Evolutionary conservation across 345 rosid species (phyloP), one percentile per base, ranked within the genome.

Genomic region (Draba incana): DNA sequence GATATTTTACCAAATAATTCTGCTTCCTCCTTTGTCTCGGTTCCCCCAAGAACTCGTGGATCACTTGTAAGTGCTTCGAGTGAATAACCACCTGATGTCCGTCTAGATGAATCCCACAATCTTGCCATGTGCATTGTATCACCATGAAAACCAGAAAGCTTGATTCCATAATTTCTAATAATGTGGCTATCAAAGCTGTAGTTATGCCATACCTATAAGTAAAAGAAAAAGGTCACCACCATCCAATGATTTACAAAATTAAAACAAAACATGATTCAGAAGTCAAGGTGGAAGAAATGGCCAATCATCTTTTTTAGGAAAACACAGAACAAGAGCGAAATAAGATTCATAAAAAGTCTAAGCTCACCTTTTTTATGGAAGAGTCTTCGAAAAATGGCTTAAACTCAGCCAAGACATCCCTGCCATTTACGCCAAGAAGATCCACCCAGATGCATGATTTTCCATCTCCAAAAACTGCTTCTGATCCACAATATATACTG

Each of bases 111-210:
- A 84, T 94, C 84, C 96, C 96, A 91, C 66, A 91, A 71, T 25
- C 98, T 79, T 53, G 99, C 99, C 99, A 94, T 91, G 82, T 94
- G 99, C 92, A 94, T 91, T 52, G 99, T 94, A 72, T 94, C 99
- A 33, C 95, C 98, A 79, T 87, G 86, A 81, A 94, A 94, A 39
- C 99, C 99, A 80, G 84, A 79, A 71, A 94, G 81, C 78, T 82
- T 74, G 62, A 94, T 56, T 44, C 88, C 95, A 70, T 86, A 88
- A 70, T 94, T 94, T 79, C 85, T 81, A 41, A 94, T 71, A 59
- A 91, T 81, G 76, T 94, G 99, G 70, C 70, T 84, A 71, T 94
- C 99, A 60, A 94, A 94, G 87, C 99, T 91, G 72, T 91, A 94
- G 76, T 89, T 94, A 83, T 94, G 99, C 98, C 99, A 94, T 38